Evolutionary conservation across 129 eudicot species (phyloP), one percentile per base, ranked within the genome.

Genomic region (Heracleum sosnowskyi): DNA sequence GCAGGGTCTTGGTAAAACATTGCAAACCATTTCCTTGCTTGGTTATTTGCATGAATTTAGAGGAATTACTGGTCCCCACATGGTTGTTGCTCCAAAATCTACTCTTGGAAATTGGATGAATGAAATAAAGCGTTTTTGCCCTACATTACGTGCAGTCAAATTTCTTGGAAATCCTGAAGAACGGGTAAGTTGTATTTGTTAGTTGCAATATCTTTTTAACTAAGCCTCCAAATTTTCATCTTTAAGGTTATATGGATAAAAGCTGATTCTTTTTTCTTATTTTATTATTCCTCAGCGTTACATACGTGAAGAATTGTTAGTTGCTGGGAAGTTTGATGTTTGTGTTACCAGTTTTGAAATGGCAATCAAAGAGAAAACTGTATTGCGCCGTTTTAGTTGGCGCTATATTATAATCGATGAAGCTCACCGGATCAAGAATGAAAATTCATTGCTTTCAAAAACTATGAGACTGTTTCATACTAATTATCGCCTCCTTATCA

Each of bases 71-170:
- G 99, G 99, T 70, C 99, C 99, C 42, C 99, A 96, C 87, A 96
- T 96, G 99, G 99, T 96, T 82, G 99, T 96, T 89, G 97, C 99
- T 78, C 99, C 99, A 13, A 96, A 96, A 73, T 96, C 99, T 78
- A 96, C 99, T 42, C 99, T 96, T 82, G 99, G 99, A 4, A 96
- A 96, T 80, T 96, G 99, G 99, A 96, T 96, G 99, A 96, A 96
- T 81, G 99, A 96, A 83, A 96, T 96, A 29, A 86, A 86, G 79
- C 93, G 97, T 9, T 96, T 96, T 83, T 96, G 99, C 78, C 99
- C 99, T 8, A 57, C 86, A 35, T 53, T 96, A 72, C 96, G 99
- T 75, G 95, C 99, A 74, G 92, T 96, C 12, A 96, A 96, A 60
- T 96, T 92, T 79, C 97, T 96, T 77, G 99, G 99, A 57, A 90